Base-by-base conservation (phyloP, 306 rosid species). In the Dalbergia cultrata region DNA sequence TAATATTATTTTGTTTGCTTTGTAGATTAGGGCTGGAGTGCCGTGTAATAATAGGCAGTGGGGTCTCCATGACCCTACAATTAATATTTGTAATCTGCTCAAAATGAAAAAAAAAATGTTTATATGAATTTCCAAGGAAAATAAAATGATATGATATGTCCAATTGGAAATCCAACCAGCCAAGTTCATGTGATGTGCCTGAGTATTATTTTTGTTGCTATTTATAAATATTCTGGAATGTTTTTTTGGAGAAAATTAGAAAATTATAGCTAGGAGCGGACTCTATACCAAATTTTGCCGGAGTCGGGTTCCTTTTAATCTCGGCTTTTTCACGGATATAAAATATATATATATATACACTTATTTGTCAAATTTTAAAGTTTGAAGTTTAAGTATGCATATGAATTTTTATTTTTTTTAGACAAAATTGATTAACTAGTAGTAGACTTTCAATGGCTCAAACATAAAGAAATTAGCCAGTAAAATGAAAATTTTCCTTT, bases 1-100 rank as follows among this genome's bases (percentile, higher is more conserved):
- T 73, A 4, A 10, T 79, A 68, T 35, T 79, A 44, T 65, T 70
- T 13, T 43, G 64, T 58, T 78, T 74, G 86, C 78, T 74, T 75
- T 68, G 72, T 53, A 77, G 74, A 74, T 85, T 84, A 72, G 75
- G 87, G 86, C 37, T 70, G 79, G 80, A 66, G 69, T 39, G 44
- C 31, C 52, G 78, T 79, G 64, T 58, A 86, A 80, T 64, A 13
- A 82, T 76, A 13, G 61, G 54, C 13, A 14, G 53, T 80, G 81
- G 86, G 88, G 58, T 76, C 67, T 13, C 83, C 34, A 73, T 22
- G 13, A 8, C 62, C 53, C 71, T 6, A 57, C 70, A 69, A 69
- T 69, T 7, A 26, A 11, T 79, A 67, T 69, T 39, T 39, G 39
- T 18, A 21, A 34, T 22, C 26, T 34, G 5, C 14, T 10, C 3